Evolutionary conservation across 2,329 filamentous ascomycete species (phyloP).

Genomic region (Beauveria australis): DNA sequence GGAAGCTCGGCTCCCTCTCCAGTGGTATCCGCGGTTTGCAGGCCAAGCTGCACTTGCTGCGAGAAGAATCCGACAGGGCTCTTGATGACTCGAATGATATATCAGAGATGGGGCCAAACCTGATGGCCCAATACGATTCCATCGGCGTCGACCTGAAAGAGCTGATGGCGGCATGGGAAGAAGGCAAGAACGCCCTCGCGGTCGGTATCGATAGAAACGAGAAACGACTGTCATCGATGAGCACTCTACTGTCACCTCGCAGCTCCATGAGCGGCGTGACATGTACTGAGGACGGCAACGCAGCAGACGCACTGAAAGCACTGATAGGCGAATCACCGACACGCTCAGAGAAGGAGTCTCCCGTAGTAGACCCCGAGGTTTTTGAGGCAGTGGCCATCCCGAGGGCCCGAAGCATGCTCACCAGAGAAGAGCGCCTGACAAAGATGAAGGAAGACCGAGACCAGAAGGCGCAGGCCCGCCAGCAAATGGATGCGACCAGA

Average conservation of each 20-base stretch:
- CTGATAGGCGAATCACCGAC: constrained; percentile 63
- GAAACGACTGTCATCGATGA: constrained; percentile 57
- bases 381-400: constrained; percentile 83
- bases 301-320: constrained; percentile 60
- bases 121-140: constrained; percentile 88
- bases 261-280: constrained; percentile 61
- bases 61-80: constrained; percentile 78
- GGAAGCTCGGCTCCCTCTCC: constrained; percentile 80
- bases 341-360: constrained; percentile 44
- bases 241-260: constrained; percentile 49
- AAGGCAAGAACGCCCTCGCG: constrained; percentile 74
- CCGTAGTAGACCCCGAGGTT: constrained; percentile 65
- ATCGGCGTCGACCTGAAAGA: constrained; percentile 81
- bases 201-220: constrained; percentile 76
- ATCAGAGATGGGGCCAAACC: constrained; percentile 65
- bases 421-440: constrained; percentile 76
- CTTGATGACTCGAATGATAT: constrained; percentile 67
- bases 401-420: constrained; percentile 61
- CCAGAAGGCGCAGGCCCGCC: constrained; percentile 60
- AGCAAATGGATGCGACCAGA: constrained; percentile 71
- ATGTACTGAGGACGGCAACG: constrained; percentile 45
- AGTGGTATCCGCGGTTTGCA: constrained; percentile 86
- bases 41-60: constrained; percentile 85
- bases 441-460: constrained; percentile 84
- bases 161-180: constrained; percentile 77